Percentiles rank a stretch among this genome's conserved stretches.
These are phyloP conservation scores for Chaetomium fimeti DNA, from an alignment of 495 filamentous ascomycete species.

Conservation along the genomic window DNA sequence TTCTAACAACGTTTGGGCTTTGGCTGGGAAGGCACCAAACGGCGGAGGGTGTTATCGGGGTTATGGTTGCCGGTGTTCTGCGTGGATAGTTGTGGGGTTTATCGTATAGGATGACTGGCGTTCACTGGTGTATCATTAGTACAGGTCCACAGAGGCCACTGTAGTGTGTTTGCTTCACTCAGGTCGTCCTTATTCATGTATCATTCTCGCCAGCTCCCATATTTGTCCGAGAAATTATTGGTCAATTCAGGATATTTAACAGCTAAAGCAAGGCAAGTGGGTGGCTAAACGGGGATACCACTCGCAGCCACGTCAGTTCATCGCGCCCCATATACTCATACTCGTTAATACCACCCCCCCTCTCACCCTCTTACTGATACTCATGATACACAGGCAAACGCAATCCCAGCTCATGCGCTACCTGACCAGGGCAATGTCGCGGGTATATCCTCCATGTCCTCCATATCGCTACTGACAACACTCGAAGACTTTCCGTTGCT, in stretches of 20 bases:
- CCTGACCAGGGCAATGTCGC: constrained; percentile 25
- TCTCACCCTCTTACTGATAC: not conserved
- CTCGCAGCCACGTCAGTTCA: not conserved
- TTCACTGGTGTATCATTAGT: not conserved
- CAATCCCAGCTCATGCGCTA: constrained; percentile 15
- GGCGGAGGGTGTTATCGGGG: not conserved
- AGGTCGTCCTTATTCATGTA: not conserved
- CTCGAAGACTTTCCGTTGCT: constrained; percentile 6
- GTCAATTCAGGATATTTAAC: not conserved
- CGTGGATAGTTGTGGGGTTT: not conserved
- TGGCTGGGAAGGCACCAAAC: not conserved
- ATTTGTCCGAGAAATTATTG: not conserved
- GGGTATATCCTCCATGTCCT: constrained; percentile 41
- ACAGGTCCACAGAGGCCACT: not conserved
- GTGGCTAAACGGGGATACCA: not conserved
- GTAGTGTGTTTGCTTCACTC: not conserved
- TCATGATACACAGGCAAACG: not conserved
- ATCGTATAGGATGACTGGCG: not conserved
- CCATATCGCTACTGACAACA: constrained; percentile 31
- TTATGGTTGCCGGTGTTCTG: not conserved
- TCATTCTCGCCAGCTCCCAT: not conserved
- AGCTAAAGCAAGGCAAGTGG: too few species aligned
- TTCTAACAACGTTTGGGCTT: not conserved
- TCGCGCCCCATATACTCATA: not conserved
- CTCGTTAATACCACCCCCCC: not conserved